Conservation (phyloP, 2,329 filamentous ascomycete species). For the Elsinoe batatas region DNA sequence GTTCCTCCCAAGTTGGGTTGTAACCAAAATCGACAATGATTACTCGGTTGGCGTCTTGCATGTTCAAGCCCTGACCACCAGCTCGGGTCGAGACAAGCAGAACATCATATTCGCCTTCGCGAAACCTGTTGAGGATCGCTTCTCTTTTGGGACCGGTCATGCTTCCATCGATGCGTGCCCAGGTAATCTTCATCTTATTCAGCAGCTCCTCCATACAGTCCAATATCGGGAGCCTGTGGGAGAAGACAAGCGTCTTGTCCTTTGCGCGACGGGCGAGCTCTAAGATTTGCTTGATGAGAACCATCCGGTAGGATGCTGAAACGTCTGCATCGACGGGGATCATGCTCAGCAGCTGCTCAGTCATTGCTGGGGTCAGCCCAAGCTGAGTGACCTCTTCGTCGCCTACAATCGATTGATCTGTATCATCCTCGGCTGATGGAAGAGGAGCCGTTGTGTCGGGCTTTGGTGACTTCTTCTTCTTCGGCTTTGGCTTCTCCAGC, state of each 20-base stretch:
- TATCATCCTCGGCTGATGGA: conserved; percentile 10
- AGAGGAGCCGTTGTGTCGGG: conserved; percentile 11
- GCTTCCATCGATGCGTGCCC: conserved; percentile 56
- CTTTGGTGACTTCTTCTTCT: conserved; percentile 12
- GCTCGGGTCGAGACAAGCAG: conserved; percentile 77
- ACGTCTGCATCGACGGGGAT: conserved; percentile 14
- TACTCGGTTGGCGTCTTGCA: conserved; percentile 73
- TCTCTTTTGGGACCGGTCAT: conserved; percentile 52
- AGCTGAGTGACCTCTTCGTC: conserved; percentile 31
- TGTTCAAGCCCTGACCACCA: conserved; percentile 74
- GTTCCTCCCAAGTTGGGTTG: conserved; percentile 73
- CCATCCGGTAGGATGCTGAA: conserved; percentile 56
- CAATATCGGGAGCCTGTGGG: conserved; percentile 59
- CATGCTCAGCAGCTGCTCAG: conserved; percentile 22
- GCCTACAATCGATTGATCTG: conserved; percentile 18
- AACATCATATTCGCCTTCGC: conserved; percentile 44
- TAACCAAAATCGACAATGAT: conserved; percentile 77
- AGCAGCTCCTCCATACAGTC: conserved; percentile 57
- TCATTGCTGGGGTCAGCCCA: conserved; percentile 28
- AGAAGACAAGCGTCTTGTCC: conserved; percentile 77
- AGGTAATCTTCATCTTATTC: conserved; percentile 35
- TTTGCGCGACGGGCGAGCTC: conserved; percentile 48
- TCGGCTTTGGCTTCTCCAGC: conserved; percentile 25
- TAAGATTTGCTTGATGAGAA: conserved; percentile 59
- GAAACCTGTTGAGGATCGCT: conserved; percentile 57